phyloP scores from a whole-genome alignment of 2,329 filamentous ascomycete species.

The Cadophora gregata region DNA sequence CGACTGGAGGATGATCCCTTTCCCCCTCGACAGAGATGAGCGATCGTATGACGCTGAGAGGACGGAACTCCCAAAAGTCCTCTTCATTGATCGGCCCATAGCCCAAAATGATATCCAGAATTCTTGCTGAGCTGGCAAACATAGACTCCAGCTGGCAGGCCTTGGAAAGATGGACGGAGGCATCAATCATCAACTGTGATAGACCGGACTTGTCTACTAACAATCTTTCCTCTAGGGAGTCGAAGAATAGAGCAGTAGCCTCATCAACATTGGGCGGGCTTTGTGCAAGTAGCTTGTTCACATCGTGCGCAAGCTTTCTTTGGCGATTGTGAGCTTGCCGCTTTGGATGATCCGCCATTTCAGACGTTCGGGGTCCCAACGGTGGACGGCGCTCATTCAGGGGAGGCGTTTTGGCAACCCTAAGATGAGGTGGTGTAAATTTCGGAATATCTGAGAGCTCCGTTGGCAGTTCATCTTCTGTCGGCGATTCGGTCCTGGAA shows the following conservation, averaged over 20 bases:
- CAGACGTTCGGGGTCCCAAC: not conserved
- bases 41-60: conserved; percentile 30
- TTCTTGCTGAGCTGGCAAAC: conserved; percentile 28
- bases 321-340: conserved; percentile 26
- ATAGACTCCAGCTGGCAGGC: conserved; percentile 25
- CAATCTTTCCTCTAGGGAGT: conserved; percentile 38
- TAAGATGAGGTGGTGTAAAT: not conserved
- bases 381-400: not conserved
- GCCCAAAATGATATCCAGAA: conserved; percentile 34
- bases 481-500: not conserved
- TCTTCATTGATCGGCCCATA: conserved; percentile 32
- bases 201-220: conserved; percentile 23
- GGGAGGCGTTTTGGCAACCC: not conserved
- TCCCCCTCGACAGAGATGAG: conserved; percentile 21
- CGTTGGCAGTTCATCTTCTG: not conserved
- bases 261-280: conserved; percentile 28
- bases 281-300: conserved; percentile 32
- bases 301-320: conserved; percentile 33
- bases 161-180: conserved; percentile 29
- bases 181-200: conserved; percentile 27
- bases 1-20: not conserved
- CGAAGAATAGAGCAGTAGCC: conserved; percentile 35
- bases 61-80: conserved; percentile 34
- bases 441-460: not conserved
- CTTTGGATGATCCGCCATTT: not conserved